These are phyloP conservation scores for Hanseniaspora sp. DNA, from an alignment of 1,139 yeast species.

Conservation along the genomic window DNA sequence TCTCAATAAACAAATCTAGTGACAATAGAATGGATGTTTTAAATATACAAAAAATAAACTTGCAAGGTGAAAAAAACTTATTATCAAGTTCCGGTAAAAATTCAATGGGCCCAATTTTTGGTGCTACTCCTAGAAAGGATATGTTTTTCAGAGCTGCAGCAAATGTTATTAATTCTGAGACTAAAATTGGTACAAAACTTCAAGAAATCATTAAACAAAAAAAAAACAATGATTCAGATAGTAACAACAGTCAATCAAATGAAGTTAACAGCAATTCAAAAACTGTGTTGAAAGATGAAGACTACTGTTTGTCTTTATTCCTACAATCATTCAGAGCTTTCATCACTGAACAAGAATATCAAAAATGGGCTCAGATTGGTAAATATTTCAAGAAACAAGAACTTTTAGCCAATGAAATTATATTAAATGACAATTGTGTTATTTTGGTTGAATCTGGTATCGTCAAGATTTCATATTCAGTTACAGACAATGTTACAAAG, in stretches of 20 bases:
- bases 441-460: constrained; percentile 74
- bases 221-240: constrained; percentile 19
- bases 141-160: constrained; percentile 33
- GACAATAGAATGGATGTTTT: neutral
- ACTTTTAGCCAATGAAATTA: constrained; percentile 20
- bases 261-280: constrained; percentile 17
- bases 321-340: constrained; percentile 26
- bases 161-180: constrained; percentile 27
- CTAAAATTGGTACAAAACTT: constrained; percentile 31
- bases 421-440: constrained; percentile 33
- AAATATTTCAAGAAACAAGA: constrained; percentile 23
- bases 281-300: neutral
- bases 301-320: constrained; percentile 22
- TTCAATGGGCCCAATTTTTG: constrained; percentile 6
- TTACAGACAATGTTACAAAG: constrained; percentile 29
- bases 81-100: neutral
- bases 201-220: constrained; percentile 27
- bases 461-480: constrained; percentile 49
- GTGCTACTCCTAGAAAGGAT: constrained; percentile 32
- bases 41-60: too few relatives aligned
- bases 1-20: neutral
- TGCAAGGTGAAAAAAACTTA: neutral
- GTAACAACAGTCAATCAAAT: neutral
- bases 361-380: constrained; percentile 12
- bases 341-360: constrained; percentile 17